Conservation (phyloP, 2,329 filamentous ascomycete species). For the Claviceps sp. region DNA sequence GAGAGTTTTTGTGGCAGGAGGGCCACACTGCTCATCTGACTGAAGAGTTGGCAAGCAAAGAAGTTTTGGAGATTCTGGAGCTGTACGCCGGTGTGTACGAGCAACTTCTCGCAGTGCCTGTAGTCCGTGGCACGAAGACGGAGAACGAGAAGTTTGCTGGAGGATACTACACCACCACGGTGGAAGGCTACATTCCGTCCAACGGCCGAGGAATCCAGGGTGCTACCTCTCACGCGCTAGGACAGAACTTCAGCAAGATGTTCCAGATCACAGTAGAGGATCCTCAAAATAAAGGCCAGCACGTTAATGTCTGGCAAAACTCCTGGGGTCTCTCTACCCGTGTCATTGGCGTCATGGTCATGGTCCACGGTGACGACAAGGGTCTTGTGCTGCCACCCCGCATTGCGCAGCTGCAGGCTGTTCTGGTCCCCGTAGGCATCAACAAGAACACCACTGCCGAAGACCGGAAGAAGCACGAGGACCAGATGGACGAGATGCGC, state of each 20-base stretch:
- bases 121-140: constrained; percentile 88
- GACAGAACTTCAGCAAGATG: constrained; percentile 99
- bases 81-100: constrained; percentile 88
- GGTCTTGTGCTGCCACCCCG: constrained; percentile 86
- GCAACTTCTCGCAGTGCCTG: constrained; percentile 83
- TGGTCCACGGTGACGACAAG: constrained; percentile 94
- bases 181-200: constrained; percentile 91
- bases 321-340: constrained; percentile 97
- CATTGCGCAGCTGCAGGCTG: constrained; percentile 71
- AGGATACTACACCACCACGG: constrained; percentile 90
- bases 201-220: constrained; percentile 96
- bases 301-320: constrained; percentile 93
- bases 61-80: constrained; percentile 88
- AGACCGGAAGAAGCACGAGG: constrained; percentile 61
- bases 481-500: constrained; percentile 60
- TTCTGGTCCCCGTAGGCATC: constrained; percentile 86
- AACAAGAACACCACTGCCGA: constrained; percentile 77
- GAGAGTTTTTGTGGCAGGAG: constrained; percentile 98
- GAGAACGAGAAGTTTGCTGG: constrained; percentile 98
- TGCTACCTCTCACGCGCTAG: constrained; percentile 84
- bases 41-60: constrained; percentile 64
- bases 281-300: constrained; percentile 64
- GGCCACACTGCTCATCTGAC: constrained; percentile 84
- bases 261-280: constrained; percentile 97
- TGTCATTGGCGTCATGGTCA: constrained; percentile 96